Conservation (phyloP, 495 filamentous ascomycete genomes). For the Trichoderma erinaceum region DNA sequence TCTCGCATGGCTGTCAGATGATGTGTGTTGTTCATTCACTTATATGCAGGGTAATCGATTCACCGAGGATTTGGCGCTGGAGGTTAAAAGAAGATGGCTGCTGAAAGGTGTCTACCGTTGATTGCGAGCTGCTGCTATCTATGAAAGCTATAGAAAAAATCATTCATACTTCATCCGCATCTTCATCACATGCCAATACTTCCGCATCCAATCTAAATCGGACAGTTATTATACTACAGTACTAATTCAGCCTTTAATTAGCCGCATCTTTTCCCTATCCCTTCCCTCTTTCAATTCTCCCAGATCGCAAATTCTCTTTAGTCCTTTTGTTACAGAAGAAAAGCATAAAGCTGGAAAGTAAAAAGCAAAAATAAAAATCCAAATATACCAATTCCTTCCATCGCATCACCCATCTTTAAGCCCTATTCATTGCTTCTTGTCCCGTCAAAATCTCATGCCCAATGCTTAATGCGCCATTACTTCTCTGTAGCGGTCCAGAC, state of each 20-base stretch:
- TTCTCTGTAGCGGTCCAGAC: conserved; percentile 15
- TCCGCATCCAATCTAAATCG: background rate
- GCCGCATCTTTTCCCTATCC: background rate
- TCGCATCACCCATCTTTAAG: background rate
- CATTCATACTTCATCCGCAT: background rate
- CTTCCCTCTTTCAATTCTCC: background rate
- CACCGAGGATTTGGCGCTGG: conserved; percentile 10
- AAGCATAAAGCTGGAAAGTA: background rate
- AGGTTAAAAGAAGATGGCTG: too few species aligned
- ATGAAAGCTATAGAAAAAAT: background rate
- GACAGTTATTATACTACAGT: conserved; percentile 7
- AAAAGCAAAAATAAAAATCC: background rate
- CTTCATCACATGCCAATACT: background rate
- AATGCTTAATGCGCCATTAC: conserved; percentile 14
- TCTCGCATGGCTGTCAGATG: background rate
- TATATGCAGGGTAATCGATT: background rate
- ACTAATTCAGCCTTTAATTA: background rate
- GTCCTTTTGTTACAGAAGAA: background rate
- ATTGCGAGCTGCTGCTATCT: background rate
- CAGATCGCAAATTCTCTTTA: background rate
- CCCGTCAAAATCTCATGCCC: background rate
- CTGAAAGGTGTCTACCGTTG: too few species aligned
- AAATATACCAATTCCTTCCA: background rate
- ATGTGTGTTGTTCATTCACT: background rate
- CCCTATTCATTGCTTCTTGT: background rate